Conservation (phyloP, 2,329 filamentous ascomycete species). For the Ambrosiella cleistominuta region DNA sequence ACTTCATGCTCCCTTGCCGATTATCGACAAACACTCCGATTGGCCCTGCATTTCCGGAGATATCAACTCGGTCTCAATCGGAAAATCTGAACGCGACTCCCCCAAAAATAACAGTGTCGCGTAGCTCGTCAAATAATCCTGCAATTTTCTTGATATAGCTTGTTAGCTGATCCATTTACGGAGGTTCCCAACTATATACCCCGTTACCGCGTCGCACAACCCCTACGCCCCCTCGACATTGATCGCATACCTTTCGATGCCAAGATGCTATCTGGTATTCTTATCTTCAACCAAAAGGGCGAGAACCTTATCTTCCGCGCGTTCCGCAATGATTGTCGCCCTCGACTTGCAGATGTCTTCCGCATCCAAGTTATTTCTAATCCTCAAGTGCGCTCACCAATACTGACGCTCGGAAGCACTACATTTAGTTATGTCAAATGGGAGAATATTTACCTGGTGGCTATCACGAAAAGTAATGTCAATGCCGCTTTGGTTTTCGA, state of each 20-base stretch:
- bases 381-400: constrained; percentile 89
- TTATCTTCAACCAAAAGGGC: constrained; percentile 98
- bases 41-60: too few species aligned
- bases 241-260: background rate
- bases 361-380: constrained; percentile 99
- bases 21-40: background rate
- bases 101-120: background rate
- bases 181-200: background rate
- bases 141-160: background rate
- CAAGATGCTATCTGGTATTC: constrained; percentile 81
- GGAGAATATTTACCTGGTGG: constrained; percentile 96
- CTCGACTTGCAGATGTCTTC: constrained; percentile 94
- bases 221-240: background rate
- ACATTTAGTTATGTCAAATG: constrained; percentile 99
- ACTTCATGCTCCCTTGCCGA: background rate
- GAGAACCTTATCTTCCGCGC: constrained; percentile 99
- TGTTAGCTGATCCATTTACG: background rate
- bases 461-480: constrained; percentile 96
- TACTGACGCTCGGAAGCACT: constrained; percentile 89
- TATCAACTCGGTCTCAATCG: too few species aligned
- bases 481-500: constrained; percentile 97
- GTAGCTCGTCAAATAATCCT: background rate
- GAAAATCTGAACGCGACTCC: background rate
- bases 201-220: background rate
- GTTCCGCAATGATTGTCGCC: constrained; percentile 95